Evolutionary conservation across 768 basidiomycete species (phyloP), one percentile per base, ranked within the genome.

Genomic region (Lyophyllum semitale): DNA sequence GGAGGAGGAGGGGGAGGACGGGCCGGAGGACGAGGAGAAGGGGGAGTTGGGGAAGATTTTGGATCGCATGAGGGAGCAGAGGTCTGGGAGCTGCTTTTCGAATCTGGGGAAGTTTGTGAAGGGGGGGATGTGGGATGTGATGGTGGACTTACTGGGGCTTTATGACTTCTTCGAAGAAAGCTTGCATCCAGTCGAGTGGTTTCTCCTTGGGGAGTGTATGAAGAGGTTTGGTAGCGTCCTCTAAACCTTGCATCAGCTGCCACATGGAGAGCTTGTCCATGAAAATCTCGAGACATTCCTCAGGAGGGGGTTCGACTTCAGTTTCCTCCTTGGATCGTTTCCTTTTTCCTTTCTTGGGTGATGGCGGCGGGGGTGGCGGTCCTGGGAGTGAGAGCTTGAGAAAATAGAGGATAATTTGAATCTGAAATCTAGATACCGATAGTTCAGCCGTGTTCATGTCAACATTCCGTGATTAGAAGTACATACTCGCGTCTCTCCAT

Each of bases 191-290:
- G 61, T 93, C 90, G 2, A 74, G 73, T 9, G 53, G 41, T 33
- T 77, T 73, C 18, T 76, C 65, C 7, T 60, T 60, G 12, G 61
- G 59, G 25, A 55, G 55, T 58, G 43, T 17, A 12, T 50, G 62
- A 45, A 41, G 47, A 40, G 54, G 48, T 46, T 47, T 64, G 18
- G 50, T 25, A 37, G 56, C 51, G n/a, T 52, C 37, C 22, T 73
- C 66, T 12, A 80, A 63, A 4, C 63, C 66, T 23, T 73, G 69
- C 53, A 87, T 66, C 20, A 92, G 79, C 63, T 92, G 91, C 88
- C 89, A 90, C 71, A 80, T 84, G 3, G 86, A 88, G 7, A 93
- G 68, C 63, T 85, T 89, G 69, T 92, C 90, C 86, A 91, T 89
- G 68, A 87, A 85, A 1, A 76, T 73, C 65, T 92, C 89, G 1